Percentiles rank a stretch among this genome's conserved stretches.
phyloP scores from a whole-genome alignment of 257 asterid species.

The Salvia hispanica region DNA sequence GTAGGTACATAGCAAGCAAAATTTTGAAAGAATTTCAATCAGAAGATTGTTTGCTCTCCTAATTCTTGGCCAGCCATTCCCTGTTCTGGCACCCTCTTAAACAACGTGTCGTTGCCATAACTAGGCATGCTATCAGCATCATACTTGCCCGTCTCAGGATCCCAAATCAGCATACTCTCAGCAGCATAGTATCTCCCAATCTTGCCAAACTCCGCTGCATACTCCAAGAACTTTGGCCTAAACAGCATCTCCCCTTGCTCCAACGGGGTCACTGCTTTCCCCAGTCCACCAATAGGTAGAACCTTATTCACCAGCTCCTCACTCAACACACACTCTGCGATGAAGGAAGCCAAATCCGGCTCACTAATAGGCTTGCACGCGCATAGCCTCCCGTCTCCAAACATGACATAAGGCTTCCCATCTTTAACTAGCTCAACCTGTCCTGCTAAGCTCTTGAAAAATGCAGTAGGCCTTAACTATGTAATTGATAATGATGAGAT shows the following conservation, averaged over 20 bases:
- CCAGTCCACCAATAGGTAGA: slow-evolving; percentile 89
- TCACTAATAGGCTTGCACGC: slow-evolving; percentile 97
- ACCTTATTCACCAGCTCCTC: slow-evolving; percentile 59
- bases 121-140: slow-evolving; percentile 86
- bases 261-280: slow-evolving; percentile 84
- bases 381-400: slow-evolving; percentile 89
- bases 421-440: slow-evolving; percentile 88
- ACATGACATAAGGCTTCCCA: slow-evolving; percentile 98
- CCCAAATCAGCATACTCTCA: slow-evolving; percentile 86
- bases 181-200: slow-evolving; percentile 98
- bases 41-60: slow-evolving; percentile 86
- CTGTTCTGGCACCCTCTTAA: slow-evolving; percentile 68
- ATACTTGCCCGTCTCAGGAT: slow-evolving; percentile 69
- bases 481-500: slow-evolving; percentile 14
- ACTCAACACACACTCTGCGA: slow-evolving; percentile 70
- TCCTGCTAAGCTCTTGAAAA: slow-evolving; percentile 97
- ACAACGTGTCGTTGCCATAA: slow-evolving; percentile 82
- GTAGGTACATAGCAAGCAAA: background rate
- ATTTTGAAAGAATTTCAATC: slow-evolving; percentile 8
- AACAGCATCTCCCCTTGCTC: slow-evolving; percentile 95
- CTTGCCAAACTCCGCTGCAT: slow-evolving; percentile 93
- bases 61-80: slow-evolving; percentile 96
- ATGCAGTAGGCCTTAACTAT: slow-evolving; percentile 96
- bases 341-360: slow-evolving; percentile 75
- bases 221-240: slow-evolving; percentile 81